Evolutionary conservation across 257 asterid species (phyloP).

Genomic region (Nicotiana obtusifolia): DNA sequence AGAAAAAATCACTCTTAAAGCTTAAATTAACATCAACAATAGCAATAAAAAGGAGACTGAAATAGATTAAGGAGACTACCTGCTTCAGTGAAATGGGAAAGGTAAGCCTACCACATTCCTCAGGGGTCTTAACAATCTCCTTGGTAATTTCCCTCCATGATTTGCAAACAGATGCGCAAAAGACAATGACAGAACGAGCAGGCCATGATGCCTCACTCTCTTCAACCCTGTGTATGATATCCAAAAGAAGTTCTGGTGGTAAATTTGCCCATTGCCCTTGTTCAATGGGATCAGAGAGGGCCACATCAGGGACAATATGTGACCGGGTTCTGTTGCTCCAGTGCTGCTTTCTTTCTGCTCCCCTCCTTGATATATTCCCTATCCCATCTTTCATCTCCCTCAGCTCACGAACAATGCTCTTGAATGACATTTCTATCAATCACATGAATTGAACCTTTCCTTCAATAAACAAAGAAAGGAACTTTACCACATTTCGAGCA

Average conservation of each 20-base stretch:
- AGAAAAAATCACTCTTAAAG: neutral
- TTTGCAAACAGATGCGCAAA: conserved; percentile 88
- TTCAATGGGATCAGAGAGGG: conserved; percentile 44
- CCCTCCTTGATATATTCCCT: conserved; percentile 66
- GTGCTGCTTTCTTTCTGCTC: conserved; percentile 52
- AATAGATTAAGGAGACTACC: conserved; percentile 30
- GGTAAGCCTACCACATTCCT: conserved; percentile 89
- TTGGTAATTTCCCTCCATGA: conserved; percentile 90
- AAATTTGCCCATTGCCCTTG: conserved; percentile 96
- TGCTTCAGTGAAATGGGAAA: conserved; percentile 94
- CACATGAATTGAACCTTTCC: conserved; percentile 19
- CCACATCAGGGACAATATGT: conserved; percentile 64
- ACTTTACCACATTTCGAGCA: too few species aligned
- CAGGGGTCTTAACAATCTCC: conserved; percentile 91
- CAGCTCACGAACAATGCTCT: conserved; percentile 70
- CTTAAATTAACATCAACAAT: neutral
- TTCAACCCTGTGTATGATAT: conserved; percentile 76
- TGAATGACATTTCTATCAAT: conserved; percentile 58
- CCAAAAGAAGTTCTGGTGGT: conserved; percentile 84
- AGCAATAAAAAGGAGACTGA: neutral
- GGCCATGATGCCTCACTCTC: conserved; percentile 95
- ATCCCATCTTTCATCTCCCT: conserved; percentile 81
- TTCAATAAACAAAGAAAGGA: conserved; percentile 1
- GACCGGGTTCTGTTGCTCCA: conserved; percentile 66
- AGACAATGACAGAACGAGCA: conserved; percentile 70